Evolutionary conservation across 192 early-diverging fungal species (phyloP), one percentile per base, ranked within the genome.

Genomic region (Oehlia diaphana): DNA sequence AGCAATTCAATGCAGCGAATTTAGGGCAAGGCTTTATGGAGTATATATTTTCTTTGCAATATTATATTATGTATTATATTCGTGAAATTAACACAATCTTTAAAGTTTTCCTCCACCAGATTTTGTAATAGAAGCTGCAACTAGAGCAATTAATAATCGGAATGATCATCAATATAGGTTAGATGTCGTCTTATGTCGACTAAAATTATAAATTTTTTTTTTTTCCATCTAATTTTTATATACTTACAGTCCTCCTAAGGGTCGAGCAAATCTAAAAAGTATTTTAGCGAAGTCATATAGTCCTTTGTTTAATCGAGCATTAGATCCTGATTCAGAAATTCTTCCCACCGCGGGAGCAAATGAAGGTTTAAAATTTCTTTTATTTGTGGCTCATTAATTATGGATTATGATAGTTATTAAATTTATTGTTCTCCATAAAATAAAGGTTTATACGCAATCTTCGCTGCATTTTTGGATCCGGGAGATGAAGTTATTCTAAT

Each of bases 401-500:
- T 53, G 19, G 4, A 3, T 21, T 58, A 58, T 58, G 14, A 58
- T 21, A 21, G 3, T 58, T 19, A 58, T 58, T 58, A 16, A 42
- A 42, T 42, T 58, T 19, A 58, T 16, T 9, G 16, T 21, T 58
- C 21, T 72, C 10, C 68, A 28, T 53, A 39, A 23, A 13, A 62
- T 58, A 72, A 7, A 87, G 93, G 89, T 49, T 90, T 93, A 67
- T 88, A 90, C 82, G 92, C 93, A 23, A 94, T 93, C 53, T 96
- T 95, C 86, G 90, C 92, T 14, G 91, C 90, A 26, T 95, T 94
- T 72, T 81, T 98, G 77, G 88, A 95, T 83, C 91, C 92, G 26
- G 92, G 90, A 4, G 90, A 94, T 72, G 96, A 97, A 74, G 96
- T 95, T 49, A 95, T 99, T 70, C 84, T 95, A 70, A 96, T 99